These are phyloP conservation scores for Antitrichia curtipendula DNA, from an alignment of 225 moss, liverwort and hornwort species.

Conservation along the genomic window DNA sequence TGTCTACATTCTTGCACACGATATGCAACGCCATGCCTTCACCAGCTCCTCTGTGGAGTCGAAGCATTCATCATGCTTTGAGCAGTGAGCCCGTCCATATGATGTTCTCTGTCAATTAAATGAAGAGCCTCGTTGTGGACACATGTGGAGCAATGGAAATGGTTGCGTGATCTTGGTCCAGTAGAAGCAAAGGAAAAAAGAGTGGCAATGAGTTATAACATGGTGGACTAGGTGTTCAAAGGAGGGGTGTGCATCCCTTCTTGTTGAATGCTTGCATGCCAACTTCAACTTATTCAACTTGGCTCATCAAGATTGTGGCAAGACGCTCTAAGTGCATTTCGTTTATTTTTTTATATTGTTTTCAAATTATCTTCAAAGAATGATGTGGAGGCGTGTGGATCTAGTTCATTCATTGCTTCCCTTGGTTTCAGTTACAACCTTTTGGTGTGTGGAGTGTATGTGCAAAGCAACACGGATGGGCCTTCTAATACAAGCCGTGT, in stretches of 20 bases:
- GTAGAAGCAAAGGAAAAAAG: background rate
- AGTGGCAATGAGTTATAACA: background rate
- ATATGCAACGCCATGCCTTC: too few relatives aligned
- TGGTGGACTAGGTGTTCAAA: background rate
- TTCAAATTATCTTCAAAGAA: background rate
- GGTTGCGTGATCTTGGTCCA: background rate
- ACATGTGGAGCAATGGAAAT: background rate
- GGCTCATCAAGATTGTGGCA: background rate
- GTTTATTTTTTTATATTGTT: background rate
- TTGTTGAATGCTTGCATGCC: background rate
- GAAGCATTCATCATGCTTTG: too few relatives aligned
- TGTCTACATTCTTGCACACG: too few relatives aligned
- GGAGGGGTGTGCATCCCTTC: background rate
- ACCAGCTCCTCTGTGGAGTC: too few relatives aligned
- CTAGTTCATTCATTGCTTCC: background rate
- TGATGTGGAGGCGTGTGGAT: background rate
- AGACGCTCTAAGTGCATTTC: background rate
- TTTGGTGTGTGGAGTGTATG: background rate
- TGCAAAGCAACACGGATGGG: background rate
- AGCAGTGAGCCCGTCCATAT: too few relatives aligned
- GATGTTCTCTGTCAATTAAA: too few relatives aligned
- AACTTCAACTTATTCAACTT: background rate
- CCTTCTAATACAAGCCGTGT: background rate
- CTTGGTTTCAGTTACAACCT: background rate
- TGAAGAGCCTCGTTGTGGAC: background rate